A percentile compares a stretch with the other conserved stretches of the same genome.
phyloP scores from a whole-genome alignment of 768 basidiomycete species.

The Paxillus ammoniavirescens region DNA sequence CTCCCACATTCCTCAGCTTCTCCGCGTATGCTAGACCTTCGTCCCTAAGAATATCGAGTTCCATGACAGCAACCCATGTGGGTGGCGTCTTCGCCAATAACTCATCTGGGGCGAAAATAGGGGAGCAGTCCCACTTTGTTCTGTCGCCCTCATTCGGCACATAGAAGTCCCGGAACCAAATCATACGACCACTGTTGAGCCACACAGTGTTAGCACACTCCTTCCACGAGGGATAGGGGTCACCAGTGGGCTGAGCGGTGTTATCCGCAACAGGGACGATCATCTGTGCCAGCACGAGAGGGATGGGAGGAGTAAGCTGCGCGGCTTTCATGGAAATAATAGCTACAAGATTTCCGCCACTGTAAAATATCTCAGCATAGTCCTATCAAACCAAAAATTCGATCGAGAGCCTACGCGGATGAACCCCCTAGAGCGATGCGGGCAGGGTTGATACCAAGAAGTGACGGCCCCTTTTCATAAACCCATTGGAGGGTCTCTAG shows the following conservation, averaged over 20 bases:
- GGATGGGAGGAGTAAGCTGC: slow-evolving; percentile 45
- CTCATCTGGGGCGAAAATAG: slow-evolving; percentile 63
- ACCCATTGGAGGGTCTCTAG: slow-evolving; percentile 37
- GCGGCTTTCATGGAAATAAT: slow-evolving; percentile 66
- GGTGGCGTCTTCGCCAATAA: slow-evolving; percentile 28
- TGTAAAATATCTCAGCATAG: slow-evolving; percentile 26
- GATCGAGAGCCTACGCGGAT: slow-evolving; percentile 48
- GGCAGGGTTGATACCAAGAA: slow-evolving; percentile 48
- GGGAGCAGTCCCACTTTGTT: slow-evolving; percentile 70
- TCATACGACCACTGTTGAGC: slow-evolving; percentile 62
- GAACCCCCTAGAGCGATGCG: slow-evolving; percentile 71
- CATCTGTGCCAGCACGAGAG: slow-evolving; percentile 60
- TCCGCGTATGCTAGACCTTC: slow-evolving; percentile 68
- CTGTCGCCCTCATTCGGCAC: slow-evolving; percentile 60
- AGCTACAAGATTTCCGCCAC: slow-evolving; percentile 72
- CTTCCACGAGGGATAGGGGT: slow-evolving; percentile 49
- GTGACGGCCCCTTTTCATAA: slow-evolving; percentile 39
- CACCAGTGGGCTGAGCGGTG: slow-evolving; percentile 47
- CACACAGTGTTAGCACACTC: slow-evolving; percentile 61
- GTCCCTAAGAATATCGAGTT: slow-evolving; percentile 66
- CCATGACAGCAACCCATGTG: slow-evolving; percentile 66
- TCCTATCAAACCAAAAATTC: not conserved
- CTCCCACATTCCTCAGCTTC: slow-evolving; percentile 52
- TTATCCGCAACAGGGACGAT: slow-evolving; percentile 78
- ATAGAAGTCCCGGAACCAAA: slow-evolving; percentile 73